Evolutionary conservation across 2,329 filamentous ascomycete genomes (phyloP).

Genomic region (Alternaria longipes): DNA sequence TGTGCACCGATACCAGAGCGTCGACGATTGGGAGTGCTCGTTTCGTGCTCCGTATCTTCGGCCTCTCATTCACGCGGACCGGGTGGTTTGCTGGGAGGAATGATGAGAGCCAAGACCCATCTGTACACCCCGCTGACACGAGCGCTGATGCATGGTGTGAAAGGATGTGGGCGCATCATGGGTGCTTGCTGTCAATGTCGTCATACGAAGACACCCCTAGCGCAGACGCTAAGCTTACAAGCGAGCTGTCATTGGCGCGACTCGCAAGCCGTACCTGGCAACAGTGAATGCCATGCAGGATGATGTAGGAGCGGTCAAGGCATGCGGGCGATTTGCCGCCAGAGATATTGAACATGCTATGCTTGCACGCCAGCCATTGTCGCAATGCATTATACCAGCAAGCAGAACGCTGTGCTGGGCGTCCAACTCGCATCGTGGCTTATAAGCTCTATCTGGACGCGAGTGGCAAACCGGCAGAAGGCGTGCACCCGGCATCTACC

Average conservation of each 20-base stretch:
- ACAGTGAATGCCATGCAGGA: conserved; percentile 27
- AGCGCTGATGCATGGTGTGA: conserved; percentile 14
- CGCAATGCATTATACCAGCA: neutral
- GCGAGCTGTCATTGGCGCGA: conserved; percentile 26
- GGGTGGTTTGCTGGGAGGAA: conserved; percentile 24
- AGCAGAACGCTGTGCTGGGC: conserved; percentile 8
- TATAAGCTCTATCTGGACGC: neutral
- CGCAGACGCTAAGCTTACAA: conserved; percentile 12
- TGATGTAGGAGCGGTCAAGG: conserved; percentile 32
- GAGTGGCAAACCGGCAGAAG: conserved; percentile 21
- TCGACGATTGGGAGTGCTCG: neutral
- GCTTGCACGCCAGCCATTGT: conserved; percentile 8
- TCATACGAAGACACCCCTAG: conserved; percentile 14
- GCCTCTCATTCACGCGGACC: conserved; percentile 24
- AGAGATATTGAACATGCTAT: conserved; percentile 7
- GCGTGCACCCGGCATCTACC: conserved; percentile 20
- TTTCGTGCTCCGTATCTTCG: conserved; percentile 17
- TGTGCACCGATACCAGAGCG: neutral
- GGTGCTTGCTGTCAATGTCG: conserved; percentile 25
- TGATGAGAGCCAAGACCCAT: conserved; percentile 41
- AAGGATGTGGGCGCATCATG: conserved; percentile 25
- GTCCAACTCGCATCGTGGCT: conserved; percentile 13
- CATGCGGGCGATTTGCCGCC: conserved; percentile 19
- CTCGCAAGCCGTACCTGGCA: conserved; percentile 25
- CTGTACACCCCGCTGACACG: conserved; percentile 30